Evolutionary conservation across 1,284 basidiomycete species (phyloP).

Genomic region (Cutaneotrichosporon sp.): DNA sequence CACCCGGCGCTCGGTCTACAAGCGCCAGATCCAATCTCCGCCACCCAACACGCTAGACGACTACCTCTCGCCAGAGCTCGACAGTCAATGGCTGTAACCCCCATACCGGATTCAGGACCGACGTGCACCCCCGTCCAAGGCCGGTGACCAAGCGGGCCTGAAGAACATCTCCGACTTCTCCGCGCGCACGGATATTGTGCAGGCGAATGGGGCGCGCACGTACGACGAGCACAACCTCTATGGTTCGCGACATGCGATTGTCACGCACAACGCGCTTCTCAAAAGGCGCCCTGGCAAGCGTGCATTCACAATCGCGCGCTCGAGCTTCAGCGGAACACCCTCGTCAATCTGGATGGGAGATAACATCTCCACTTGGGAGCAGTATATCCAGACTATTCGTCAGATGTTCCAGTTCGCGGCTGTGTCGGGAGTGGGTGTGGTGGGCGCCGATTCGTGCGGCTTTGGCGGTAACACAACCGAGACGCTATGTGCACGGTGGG

Average conservation of each 20-base stretch:
- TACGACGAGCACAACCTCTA: slow-evolving; percentile 67
- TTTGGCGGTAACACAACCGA: slow-evolving; percentile 68
- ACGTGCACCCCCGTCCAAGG: slow-evolving; percentile 27
- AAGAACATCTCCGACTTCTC: slow-evolving; percentile 40
- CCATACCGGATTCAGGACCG: slow-evolving; percentile 32
- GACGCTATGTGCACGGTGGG: slow-evolving; percentile 75
- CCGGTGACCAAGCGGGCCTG: slow-evolving; percentile 22
- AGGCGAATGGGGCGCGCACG: slow-evolving; percentile 64
- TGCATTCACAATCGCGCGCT: slow-evolving; percentile 68
- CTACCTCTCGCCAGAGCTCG: slow-evolving; percentile 27
- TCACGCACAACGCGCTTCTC: slow-evolving; percentile 64
- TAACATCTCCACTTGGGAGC: slow-evolving; percentile 61
- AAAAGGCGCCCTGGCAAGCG: slow-evolving; percentile 62
- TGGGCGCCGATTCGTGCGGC: slow-evolving; percentile 67
- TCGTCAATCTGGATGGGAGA: slow-evolving; percentile 66
- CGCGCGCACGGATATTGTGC: slow-evolving; percentile 57
- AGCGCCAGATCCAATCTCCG: slow-evolving; percentile 4
- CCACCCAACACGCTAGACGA: slow-evolving; percentile 19
- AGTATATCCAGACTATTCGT: slow-evolving; percentile 18
- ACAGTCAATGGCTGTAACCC: slow-evolving; percentile 35
- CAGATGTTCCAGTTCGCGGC: slow-evolving; percentile 25
- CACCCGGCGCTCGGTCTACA: background rate
- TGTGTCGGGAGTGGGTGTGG: slow-evolving; percentile 55
- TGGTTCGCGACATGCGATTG: slow-evolving; percentile 68
- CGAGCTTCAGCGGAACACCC: slow-evolving; percentile 65